phyloP scores from a whole-genome alignment of 2,329 filamentous ascomycete species.

The Ceratocystiopsis brevicomis region DNA sequence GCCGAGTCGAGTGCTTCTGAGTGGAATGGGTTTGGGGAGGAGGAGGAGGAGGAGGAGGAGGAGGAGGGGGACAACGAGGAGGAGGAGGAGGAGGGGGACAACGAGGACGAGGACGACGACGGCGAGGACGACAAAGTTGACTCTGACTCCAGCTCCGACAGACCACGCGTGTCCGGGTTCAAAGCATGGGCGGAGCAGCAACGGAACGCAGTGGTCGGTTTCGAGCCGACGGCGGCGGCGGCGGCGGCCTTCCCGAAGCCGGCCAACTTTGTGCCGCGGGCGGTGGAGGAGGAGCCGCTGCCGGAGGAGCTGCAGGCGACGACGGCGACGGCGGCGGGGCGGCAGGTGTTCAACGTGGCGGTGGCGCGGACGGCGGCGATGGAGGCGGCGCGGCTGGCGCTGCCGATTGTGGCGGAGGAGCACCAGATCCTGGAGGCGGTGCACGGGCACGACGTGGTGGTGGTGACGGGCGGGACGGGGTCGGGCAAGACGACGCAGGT shows the following conservation, averaged over 20 bases:
- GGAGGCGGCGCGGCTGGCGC: constrained; percentile 55
- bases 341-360: constrained; percentile 59
- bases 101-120: constrained; percentile 16
- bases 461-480: constrained; percentile 87
- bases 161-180: constrained; percentile 44
- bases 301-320: constrained; percentile 47
- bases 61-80: constrained; percentile 16
- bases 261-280: constrained; percentile 46
- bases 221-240: constrained; percentile 21
- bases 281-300: constrained; percentile 50
- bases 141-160: constrained; percentile 14
- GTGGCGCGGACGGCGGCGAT: constrained; percentile 54
- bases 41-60: constrained; percentile 13
- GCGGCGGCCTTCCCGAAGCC: constrained; percentile 27
- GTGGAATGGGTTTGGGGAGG: constrained; percentile 40
- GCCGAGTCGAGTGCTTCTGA: constrained; percentile 23
- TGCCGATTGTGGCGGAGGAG: constrained; percentile 87
- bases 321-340: constrained; percentile 26
- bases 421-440: constrained; percentile 97
- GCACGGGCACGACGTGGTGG: constrained; percentile 73
- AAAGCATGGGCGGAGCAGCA: constrained; percentile 84
- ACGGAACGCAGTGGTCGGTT: constrained; percentile 66
- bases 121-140: constrained; percentile 16
- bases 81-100: constrained; percentile 12
- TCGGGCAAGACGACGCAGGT: constrained; percentile 96